Evolutionary conservation across 805 yeast species (phyloP), one percentile per base, ranked within the genome.

Genomic region (Candida stauntonica): DNA sequence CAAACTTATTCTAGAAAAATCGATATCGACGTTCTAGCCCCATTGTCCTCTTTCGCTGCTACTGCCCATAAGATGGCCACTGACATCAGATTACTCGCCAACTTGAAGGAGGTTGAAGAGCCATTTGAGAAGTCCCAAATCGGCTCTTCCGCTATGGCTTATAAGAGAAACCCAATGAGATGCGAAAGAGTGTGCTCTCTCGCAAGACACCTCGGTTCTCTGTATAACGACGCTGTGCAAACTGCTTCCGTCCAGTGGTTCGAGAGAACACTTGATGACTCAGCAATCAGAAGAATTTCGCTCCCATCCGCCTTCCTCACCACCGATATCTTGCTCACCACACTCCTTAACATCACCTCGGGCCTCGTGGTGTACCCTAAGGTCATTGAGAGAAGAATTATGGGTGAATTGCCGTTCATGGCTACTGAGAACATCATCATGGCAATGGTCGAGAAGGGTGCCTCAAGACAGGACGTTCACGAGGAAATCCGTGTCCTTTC

Each of bases 391-490:
- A 82, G 97, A 72, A 84, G 98, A 69, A 93, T 93, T 66, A 78
- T 60, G 62, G 75, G 96, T 36, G 99, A 93, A 68, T 74, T 93
- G 59, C 99, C 99, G 53, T 93, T 93, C 75, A 93, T 93, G 99
- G 99, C 99, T 51, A 93, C 99, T 42, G 99, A 93, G 70, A 93
- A 93, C 68, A 77, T 93, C 64, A 93, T 93, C 64, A 93, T 93
- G 99, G 99, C 99, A 38, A 93, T 93, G 97, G 99, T 93, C 42
- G 95, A 88, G 67, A 82, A 83, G 63, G 98, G 98, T 54, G 98
- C 86, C 23, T 88, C 95, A 23, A 84, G 99, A 76, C 99, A 93
- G 73, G 96, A 91, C 42, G 91, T 96, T 59, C 99, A 93, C 67
- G 99, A 93, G 72, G 84, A 85, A 67, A 89, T 93, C 67, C 81